Evolutionary conservation across 495 filamentous ascomycete genomes (phyloP).

Genomic region (Apiosordaria backusii): DNA sequence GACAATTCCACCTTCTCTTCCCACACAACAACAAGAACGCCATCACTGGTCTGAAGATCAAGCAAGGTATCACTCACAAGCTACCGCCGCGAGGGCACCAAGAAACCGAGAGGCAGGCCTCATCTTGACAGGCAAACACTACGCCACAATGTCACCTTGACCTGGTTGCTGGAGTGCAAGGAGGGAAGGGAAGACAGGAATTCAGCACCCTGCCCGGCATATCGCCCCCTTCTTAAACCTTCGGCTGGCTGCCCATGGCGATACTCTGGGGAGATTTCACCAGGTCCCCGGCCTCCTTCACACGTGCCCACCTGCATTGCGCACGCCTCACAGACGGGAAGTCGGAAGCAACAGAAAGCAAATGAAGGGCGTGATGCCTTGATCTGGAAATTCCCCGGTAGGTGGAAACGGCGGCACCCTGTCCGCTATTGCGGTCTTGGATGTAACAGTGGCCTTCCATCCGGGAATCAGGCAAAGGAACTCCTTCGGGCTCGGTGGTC

Average conservation of each 20-base stretch:
- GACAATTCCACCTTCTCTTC: too few relatives aligned
- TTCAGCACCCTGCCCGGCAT: constrained; percentile 1
- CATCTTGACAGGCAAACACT: constrained; percentile 23
- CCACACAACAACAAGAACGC: neutral
- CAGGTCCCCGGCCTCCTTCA: neutral
- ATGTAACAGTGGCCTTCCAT: constrained; percentile 27
- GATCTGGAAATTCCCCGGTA: constrained; percentile 16
- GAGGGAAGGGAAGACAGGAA: constrained; percentile 8
- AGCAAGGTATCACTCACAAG: constrained; percentile 31
- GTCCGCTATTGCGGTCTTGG: constrained; percentile 26
- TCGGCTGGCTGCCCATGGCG: neutral
- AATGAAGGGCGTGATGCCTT: constrained; percentile 8
- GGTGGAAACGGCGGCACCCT: constrained; percentile 27
- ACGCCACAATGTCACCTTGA: constrained; percentile 17
- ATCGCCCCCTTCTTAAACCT: constrained; percentile 14
- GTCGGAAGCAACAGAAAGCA: constrained; percentile 9
- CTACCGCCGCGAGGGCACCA: constrained; percentile 28
- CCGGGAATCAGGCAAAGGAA: constrained; percentile 19
- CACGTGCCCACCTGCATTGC: constrained; percentile 4
- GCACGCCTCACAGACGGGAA: constrained; percentile 7
- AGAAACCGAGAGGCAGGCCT: constrained; percentile 25
- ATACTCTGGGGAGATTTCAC: neutral
- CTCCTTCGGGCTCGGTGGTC: neutral
- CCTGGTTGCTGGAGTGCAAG: constrained; percentile 11
- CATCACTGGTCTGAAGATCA: too few relatives aligned